Base-by-base conservation (phyloP, 2,329 filamentous ascomycete species). In the Exophiala alcalophila region DNA sequence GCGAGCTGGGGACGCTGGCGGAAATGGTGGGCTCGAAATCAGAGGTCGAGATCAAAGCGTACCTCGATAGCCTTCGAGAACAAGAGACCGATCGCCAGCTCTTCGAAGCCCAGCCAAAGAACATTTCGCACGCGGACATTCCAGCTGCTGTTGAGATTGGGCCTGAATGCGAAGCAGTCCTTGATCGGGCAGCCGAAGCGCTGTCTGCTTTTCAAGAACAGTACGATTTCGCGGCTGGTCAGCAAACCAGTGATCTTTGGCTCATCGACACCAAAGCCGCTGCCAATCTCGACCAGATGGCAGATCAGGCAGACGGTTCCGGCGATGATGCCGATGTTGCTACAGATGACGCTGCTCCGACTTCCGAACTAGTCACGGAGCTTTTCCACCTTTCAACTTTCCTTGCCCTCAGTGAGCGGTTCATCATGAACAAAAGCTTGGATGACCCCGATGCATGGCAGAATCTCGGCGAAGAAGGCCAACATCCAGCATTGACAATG, bases 61-160 rank as follows among this genome's bases (percentile, higher is more conserved):
- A 89, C 59, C 61, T 94, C 4, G 57, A 69, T 5, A 61, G 85
- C 1, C 71, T 96, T 4, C 69, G 80, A 7, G 66, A 72, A 14
- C 72, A 69, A 1, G 53, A 67, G 4, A 62, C 71, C 24, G 59
- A 64, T 15, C 66, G 71, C 26, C 67, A 67, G 51, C 47, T 57
- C 12, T 64, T 52, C 20, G 54, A 59, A 12, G 40, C 46, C 37
- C 56, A 61, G 28, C 57, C 64, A 4, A 61, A 67, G 58, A 53
- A 61, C 18, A 51, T 78, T 20, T 62, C 68, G 18, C 60, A 73
- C 39, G 66, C 69, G 8, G 80, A 88, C 40, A 67, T 87, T 2
- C 82, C 84, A 1, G 81, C 86, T 2, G 89, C 90, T 0, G 59
- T 76, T 1, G 88, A 96, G 60, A 65, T 95, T 18, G 78, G 81